These are phyloP conservation scores for Primulina eburnea DNA, from an alignment of 257 asterid species.

Conservation along the genomic window DNA sequence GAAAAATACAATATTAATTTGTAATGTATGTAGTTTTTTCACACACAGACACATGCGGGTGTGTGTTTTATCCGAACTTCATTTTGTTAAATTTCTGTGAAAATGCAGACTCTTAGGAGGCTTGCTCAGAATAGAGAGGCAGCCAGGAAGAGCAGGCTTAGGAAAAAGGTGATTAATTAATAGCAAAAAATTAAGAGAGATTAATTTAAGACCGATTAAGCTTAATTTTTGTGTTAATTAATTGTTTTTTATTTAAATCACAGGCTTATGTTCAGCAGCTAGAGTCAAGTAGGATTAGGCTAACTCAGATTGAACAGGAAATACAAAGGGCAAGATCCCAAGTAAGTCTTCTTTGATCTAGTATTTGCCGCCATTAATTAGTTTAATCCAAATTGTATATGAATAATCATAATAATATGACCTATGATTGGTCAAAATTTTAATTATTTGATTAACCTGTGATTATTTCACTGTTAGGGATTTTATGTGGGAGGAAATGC, in stretches of 20 bases:
- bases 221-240: background rate
- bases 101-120: slow-evolving; percentile 68
- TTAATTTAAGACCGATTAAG: background rate
- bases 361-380: background rate
- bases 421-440: background rate
- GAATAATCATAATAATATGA: background rate
- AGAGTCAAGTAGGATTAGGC: slow-evolving; percentile 76
- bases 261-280: slow-evolving; percentile 98
- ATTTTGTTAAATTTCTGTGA: background rate
- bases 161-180: slow-evolving; percentile 60
- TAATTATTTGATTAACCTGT: slow-evolving; percentile 7
- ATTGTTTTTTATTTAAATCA: slow-evolving; percentile 4
- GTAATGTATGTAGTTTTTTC: background rate
- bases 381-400: background rate
- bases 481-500: slow-evolving; percentile 57
- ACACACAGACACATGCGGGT: slow-evolving; percentile 11
- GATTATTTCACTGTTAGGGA: slow-evolving; percentile 44
- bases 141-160: slow-evolving; percentile 87
- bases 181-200: background rate
- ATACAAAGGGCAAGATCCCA: slow-evolving; percentile 71
- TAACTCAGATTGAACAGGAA: slow-evolving; percentile 75
- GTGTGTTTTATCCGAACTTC: slow-evolving; percentile 5
- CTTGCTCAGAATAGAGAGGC: slow-evolving; percentile 98
- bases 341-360: slow-evolving; percentile 29
- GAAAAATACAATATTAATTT: background rate